These are phyloP conservation scores for Boletus sp. DNA, from an alignment of 768 basidiomycete genomes.

Conservation along the genomic window DNA sequence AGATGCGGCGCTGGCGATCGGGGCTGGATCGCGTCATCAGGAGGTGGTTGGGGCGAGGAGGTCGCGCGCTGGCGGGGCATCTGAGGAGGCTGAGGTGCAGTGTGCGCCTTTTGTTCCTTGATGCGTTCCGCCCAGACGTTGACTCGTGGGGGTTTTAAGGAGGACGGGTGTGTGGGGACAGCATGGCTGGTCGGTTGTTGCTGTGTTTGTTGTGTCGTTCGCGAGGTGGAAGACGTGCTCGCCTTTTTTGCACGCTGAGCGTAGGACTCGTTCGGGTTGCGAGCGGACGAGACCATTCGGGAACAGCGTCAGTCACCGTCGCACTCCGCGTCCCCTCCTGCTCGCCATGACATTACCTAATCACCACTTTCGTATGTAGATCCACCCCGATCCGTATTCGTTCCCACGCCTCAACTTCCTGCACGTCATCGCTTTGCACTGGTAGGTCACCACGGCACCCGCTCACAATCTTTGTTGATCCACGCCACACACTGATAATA, in stretches of 20 bases:
- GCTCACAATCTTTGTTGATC: too few species aligned
- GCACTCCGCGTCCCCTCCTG: constrained; percentile 18
- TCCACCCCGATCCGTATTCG: constrained; percentile 11
- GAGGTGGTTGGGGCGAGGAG: constrained; percentile 8
- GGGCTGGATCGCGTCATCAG: constrained; percentile 16
- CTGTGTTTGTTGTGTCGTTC: neutral
- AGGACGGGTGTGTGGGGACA: neutral
- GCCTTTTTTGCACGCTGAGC: constrained; percentile 53
- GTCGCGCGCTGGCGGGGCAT: constrained; percentile 10
- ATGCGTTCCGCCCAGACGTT: constrained; percentile 45
- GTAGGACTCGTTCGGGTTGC: constrained; percentile 50
- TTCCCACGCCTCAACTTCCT: constrained; percentile 1
- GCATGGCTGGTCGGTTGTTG: constrained; percentile 2
- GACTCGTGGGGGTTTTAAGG: constrained; percentile 20
- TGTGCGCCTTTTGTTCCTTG: constrained; percentile 38
- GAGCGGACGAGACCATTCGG: constrained; percentile 33
- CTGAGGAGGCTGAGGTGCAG: constrained; percentile 15
- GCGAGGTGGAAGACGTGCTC: constrained; percentile 6
- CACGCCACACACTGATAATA: neutral
- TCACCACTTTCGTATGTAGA: constrained; percentile 7
- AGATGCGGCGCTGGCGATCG: constrained; percentile 19
- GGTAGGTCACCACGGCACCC: too few species aligned
- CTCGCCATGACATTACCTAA: constrained; percentile 15
- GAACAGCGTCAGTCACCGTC: constrained; percentile 23
- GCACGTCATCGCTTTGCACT: too few species aligned